Conservation (phyloP, 306 rosid genomes). For the Prunus armeniaca region DNA sequence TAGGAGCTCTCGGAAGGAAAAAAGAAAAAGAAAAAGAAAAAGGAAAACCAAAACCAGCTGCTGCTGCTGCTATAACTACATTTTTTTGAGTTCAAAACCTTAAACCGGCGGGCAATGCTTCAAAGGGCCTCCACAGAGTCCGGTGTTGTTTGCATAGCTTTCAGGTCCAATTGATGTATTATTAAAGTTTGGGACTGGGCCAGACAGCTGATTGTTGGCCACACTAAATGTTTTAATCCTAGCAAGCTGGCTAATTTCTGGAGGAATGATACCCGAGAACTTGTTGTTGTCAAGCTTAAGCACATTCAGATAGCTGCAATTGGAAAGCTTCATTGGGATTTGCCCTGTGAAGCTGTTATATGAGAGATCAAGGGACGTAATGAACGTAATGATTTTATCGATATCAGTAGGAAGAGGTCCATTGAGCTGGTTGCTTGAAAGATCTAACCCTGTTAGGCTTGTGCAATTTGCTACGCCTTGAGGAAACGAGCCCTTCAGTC, state of each 20-base stretch:
- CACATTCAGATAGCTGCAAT: not conserved
- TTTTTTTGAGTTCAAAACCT: not conserved
- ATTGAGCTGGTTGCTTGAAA: not conserved
- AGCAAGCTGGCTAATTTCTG: not conserved
- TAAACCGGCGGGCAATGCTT: not conserved
- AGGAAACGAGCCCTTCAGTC: conserved; percentile 21
- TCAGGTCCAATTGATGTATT: not conserved
- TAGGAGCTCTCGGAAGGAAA: not conserved
- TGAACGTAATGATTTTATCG: rapidly evolving
- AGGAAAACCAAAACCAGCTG: not conserved
- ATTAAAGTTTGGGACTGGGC: not conserved
- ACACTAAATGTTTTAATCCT: conserved; percentile 3
- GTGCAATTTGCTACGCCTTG: conserved; percentile 8
- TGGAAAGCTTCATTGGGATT: conserved; percentile 4
- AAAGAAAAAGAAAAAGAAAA: not conserved
- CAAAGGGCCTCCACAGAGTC: conserved; percentile 11
- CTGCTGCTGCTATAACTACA: not conserved
- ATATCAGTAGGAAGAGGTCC: conserved; percentile 6
- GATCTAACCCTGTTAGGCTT: conserved; percentile 9
- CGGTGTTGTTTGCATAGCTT: conserved; percentile 5
- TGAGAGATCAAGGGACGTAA: conserved; percentile 18
- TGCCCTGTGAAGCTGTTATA: conserved; percentile 6
- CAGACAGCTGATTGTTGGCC: conserved; percentile 8
- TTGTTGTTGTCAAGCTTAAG: conserved; percentile 16
- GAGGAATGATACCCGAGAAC: conserved; percentile 14